Percentiles rank a stretch among this genome's conserved stretches.
Evolutionary conservation across 177 flowering plant species (phyloP).

Genomic region (Vitis hybrid): DNA sequence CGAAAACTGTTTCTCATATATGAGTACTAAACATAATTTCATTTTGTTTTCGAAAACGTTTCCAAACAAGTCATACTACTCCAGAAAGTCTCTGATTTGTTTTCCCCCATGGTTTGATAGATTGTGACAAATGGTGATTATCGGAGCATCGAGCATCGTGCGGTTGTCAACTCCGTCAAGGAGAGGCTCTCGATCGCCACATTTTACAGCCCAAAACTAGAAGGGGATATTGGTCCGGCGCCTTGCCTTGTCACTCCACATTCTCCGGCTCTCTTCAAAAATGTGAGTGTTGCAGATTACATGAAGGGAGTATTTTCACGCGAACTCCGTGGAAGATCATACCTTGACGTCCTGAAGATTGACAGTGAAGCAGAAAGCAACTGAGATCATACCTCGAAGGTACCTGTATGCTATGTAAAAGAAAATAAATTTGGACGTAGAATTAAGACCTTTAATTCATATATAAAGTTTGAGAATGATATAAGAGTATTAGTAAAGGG

Average conservation of each 20-base stretch:
- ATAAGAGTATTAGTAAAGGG: no score
- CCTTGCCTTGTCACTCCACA: conserved; percentile 29
- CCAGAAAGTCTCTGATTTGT: neutral
- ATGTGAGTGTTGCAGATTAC: conserved; percentile 23
- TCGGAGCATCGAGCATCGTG: conserved; percentile 54
- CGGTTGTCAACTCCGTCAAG: conserved; percentile 36
- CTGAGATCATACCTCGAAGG: no score
- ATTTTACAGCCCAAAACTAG: conserved; percentile 34
- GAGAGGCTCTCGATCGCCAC: conserved; percentile 54
- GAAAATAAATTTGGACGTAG: no score
- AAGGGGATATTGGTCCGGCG: conserved; percentile 40
- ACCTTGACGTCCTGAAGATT: conserved; percentile 32
- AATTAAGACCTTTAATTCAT: no score
- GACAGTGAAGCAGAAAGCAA: neutral
- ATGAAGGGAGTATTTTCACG: conserved; percentile 29
- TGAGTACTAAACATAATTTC: no score
- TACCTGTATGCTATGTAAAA: no score
- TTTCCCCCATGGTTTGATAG: conserved; percentile 18
- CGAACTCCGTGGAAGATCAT: conserved; percentile 36
- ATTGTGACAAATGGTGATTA: conserved; percentile 52
- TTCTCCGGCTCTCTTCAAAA: conserved; percentile 33
- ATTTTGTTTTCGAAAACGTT: no score
- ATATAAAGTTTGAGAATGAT: no score
- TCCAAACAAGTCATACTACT: neutral
- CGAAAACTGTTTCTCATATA: no score